Evolutionary conservation across 73 alveolate species (phyloP).

Genomic region (Paraurostyla sp.): DNA sequence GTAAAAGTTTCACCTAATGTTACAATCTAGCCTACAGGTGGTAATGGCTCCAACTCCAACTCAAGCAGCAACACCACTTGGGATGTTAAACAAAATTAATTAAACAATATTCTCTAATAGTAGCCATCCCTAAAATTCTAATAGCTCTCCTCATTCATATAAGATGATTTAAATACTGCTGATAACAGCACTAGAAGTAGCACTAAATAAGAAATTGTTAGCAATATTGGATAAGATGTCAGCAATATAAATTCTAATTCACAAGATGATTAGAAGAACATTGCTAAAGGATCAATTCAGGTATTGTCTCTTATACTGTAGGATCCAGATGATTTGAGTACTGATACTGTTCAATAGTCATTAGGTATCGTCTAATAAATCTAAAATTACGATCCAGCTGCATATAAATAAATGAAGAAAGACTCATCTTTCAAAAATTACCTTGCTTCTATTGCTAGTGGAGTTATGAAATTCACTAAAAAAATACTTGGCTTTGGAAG

Average conservation of each 20-base stretch:
- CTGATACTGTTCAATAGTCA: not conserved
- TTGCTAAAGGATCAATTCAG: slow-evolving; percentile 10
- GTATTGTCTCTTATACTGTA: not conserved
- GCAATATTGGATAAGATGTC: too few species aligned
- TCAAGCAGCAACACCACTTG: not conserved
- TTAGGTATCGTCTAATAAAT: not conserved
- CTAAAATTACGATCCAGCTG: not conserved
- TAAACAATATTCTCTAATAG: not conserved
- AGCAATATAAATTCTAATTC: too few species aligned
- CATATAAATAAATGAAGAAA: not conserved
- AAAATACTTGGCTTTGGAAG: not conserved
- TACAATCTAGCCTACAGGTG: too few species aligned
- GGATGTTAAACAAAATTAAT: not conserved
- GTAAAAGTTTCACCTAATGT: not conserved
- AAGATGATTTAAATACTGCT: too few species aligned
- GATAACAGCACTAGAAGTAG: too few species aligned
- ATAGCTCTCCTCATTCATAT: too few species aligned
- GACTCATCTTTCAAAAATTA: not conserved
- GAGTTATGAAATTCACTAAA: not conserved
- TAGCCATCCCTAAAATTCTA: too few species aligned
- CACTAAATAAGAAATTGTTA: too few species aligned
- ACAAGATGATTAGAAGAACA: too few species aligned
- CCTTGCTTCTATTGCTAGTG: not conserved
- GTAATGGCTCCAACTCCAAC: not conserved
- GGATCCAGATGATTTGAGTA: not conserved